Evolutionary conservation across 495 filamentous ascomycete species (phyloP).

Genomic region (Letharia lupina): DNA sequence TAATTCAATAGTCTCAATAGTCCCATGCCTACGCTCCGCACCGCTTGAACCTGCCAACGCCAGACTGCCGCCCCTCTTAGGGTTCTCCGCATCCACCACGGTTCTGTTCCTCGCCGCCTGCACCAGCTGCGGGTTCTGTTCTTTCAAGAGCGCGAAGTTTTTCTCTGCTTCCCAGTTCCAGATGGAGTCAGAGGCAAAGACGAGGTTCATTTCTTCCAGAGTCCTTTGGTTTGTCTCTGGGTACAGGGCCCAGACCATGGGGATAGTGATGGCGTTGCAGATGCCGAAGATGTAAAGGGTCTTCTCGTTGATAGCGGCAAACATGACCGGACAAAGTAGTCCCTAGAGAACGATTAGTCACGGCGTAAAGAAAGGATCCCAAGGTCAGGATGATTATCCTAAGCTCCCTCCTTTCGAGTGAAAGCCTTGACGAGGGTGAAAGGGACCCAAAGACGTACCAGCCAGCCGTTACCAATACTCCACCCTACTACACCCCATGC

Average conservation of each 20-base stretch:
- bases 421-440: neutral
- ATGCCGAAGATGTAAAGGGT: slow-evolving; percentile 58
- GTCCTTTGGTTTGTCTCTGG: slow-evolving; percentile 60
- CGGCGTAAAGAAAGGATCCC: neutral
- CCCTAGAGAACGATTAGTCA: neutral
- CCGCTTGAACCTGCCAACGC: neutral
- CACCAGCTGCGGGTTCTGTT: slow-evolving; percentile 41
- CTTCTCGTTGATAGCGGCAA: slow-evolving; percentile 51
- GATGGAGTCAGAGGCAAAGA: slow-evolving; percentile 50
- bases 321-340: slow-evolving; percentile 51
- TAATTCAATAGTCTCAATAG: neutral
- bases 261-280: slow-evolving; percentile 51
- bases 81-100: slow-evolving; percentile 38
- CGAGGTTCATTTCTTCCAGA: slow-evolving; percentile 58
- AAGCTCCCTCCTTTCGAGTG: no score
- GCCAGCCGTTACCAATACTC: slow-evolving; percentile 60
- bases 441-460: slow-evolving; percentile 19
- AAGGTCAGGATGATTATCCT: neutral
- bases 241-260: slow-evolving; percentile 57
- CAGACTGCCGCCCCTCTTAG: slow-evolving; percentile 17
- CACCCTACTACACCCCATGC: slow-evolving; percentile 66
- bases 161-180: slow-evolving; percentile 60
- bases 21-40: neutral
- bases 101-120: slow-evolving; percentile 36
- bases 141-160: slow-evolving; percentile 42